phyloP scores from a whole-genome alignment of 2,329 filamentous ascomycete genomes.

The Alternaria atra region DNA sequence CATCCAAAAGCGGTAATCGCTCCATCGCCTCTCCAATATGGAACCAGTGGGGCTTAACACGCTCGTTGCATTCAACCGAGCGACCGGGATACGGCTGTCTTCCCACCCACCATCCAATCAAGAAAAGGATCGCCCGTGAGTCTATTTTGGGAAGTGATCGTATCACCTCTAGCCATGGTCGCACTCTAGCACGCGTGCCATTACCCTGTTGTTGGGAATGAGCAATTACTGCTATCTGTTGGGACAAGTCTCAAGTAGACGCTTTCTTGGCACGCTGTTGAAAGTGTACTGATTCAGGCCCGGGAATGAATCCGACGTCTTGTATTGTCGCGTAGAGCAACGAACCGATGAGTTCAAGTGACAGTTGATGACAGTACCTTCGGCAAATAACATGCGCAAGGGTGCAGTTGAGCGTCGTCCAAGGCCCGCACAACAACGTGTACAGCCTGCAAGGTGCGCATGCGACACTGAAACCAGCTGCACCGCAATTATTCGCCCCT shows the following conservation, averaged over 20 bases:
- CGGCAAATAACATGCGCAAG: background rate
- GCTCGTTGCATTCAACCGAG: slow-evolving; percentile 39
- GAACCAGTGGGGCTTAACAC: slow-evolving; percentile 33
- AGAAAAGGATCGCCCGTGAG: slow-evolving; percentile 27
- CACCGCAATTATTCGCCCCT: background rate
- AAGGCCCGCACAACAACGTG: slow-evolving; percentile 4
- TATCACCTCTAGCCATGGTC: slow-evolving; percentile 13
- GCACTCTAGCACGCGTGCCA: slow-evolving; percentile 12
- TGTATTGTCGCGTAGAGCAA: slow-evolving; percentile 3
- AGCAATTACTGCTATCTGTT: slow-evolving; percentile 12
- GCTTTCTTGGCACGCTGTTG: slow-evolving; percentile 14
- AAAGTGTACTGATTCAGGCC: background rate
- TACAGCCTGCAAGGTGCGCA: slow-evolving; percentile 3
- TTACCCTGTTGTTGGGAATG: slow-evolving; percentile 15
- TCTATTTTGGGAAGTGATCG: slow-evolving; percentile 26
- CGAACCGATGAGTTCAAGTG: background rate
- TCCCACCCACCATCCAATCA: slow-evolving; percentile 23
- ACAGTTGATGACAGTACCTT: background rate
- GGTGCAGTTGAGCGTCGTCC: background rate
- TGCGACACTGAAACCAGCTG: background rate
- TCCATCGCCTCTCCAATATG: slow-evolving; percentile 24
- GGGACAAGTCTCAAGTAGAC: slow-evolving; percentile 15
- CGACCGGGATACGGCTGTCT: slow-evolving; percentile 34
- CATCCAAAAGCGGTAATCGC: slow-evolving; percentile 24
- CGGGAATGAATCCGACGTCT: background rate